A percentile compares a stretch with the other conserved stretches of the same genome.
phyloP scores from a whole-genome alignment of 2,329 filamentous ascomycete genomes.

The Sarocladiaceae sp. region DNA sequence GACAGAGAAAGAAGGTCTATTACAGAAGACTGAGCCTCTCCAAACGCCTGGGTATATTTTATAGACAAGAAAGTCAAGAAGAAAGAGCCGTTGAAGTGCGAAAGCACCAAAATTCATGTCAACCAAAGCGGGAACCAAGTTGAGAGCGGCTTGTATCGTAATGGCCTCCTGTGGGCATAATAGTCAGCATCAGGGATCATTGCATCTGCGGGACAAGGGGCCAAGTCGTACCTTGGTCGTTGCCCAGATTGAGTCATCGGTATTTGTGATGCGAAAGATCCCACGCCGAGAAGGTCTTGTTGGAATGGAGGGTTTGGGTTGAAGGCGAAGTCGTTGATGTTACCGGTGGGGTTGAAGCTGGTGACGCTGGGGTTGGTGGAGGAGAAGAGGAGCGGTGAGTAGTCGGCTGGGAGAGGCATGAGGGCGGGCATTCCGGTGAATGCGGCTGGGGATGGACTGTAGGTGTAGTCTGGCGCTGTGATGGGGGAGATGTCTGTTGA shows the following conservation, averaged over 20 bases:
- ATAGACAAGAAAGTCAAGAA: neutral
- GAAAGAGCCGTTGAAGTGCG: neutral
- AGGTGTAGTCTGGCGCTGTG: conserved; percentile 5
- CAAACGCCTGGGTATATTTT: conserved; percentile 3
- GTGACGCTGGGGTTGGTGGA: neutral
- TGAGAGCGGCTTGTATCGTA: conserved; percentile 6
- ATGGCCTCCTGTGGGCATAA: neutral
- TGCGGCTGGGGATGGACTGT: neutral
- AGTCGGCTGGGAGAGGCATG: neutral
- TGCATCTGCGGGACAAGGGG: neutral
- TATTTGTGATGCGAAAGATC: neutral
- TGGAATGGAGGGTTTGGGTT: neutral
- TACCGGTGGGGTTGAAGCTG: neutral
- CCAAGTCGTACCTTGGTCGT: neutral
- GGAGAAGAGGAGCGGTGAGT: neutral
- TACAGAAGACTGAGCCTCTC: neutral
- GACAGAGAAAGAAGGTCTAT: neutral
- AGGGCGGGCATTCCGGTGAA: neutral
- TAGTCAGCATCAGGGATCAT: neutral
- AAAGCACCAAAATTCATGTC: neutral
- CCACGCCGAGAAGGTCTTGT: neutral
- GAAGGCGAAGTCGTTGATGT: neutral
- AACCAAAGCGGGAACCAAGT: conserved; percentile 5
- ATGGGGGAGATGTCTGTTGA: conserved; percentile 8
- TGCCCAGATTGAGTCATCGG: neutral